These are phyloP conservation scores for Grammothele lineata DNA, from an alignment of 768 basidiomycete species.

Conservation along the genomic window DNA sequence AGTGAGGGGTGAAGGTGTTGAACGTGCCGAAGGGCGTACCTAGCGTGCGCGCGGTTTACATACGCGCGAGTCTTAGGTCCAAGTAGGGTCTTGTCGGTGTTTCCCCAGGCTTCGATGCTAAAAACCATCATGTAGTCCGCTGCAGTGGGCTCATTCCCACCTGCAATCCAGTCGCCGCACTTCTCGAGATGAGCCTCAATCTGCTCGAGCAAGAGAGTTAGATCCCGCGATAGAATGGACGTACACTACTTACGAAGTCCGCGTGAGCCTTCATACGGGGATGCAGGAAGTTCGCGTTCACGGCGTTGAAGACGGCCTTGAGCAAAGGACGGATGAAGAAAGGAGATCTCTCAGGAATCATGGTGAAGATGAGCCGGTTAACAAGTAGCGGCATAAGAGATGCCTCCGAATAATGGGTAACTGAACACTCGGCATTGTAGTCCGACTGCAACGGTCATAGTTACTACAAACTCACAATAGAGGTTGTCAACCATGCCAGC, in stretches of 20 bases:
- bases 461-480: slow-evolving; percentile 22
- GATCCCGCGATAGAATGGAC: not conserved
- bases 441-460: not conserved
- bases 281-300: slow-evolving; percentile 19
- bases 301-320: slow-evolving; percentile 11
- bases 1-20: not conserved
- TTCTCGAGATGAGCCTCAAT: slow-evolving; percentile 36
- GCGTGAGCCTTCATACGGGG: slow-evolving; percentile 26
- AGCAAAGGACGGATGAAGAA: slow-evolving; percentile 30
- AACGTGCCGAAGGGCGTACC: slow-evolving; percentile 21
- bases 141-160: slow-evolving; percentile 34
- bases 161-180: slow-evolving; percentile 29
- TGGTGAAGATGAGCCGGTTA: slow-evolving; percentile 26
- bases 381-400: slow-evolving; percentile 33
- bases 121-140: slow-evolving; percentile 46
- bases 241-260: slow-evolving; percentile 18
- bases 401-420: slow-evolving; percentile 31
- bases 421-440: slow-evolving; percentile 5
- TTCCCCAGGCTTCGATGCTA: slow-evolving; percentile 28
- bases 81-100: slow-evolving; percentile 13
- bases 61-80: slow-evolving; percentile 35
- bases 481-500: slow-evolving; percentile 25
- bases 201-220: slow-evolving; percentile 17
- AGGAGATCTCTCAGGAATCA: slow-evolving; percentile 28
- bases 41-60: slow-evolving; percentile 33